phyloP scores from a whole-genome alignment of 179 eudicot species.

The Nepenthes alata region DNA sequence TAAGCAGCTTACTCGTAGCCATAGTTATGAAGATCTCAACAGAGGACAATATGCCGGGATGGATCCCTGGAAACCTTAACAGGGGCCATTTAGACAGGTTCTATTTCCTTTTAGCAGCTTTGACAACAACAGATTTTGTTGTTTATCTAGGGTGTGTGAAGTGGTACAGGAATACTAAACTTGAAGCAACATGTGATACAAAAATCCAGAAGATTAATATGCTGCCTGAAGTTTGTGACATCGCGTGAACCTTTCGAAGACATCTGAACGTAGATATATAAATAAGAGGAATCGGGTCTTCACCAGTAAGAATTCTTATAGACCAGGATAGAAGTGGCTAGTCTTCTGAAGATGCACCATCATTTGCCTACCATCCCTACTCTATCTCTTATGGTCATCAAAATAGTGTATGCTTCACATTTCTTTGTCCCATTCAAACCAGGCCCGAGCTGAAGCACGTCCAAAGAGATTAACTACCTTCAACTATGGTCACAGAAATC shows the following conservation, averaged over 20 bases:
- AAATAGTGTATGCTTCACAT: too few species aligned
- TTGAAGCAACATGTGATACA: conserved; percentile 25
- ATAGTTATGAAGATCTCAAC: conserved; percentile 67
- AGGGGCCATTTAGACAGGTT: conserved; percentile 72
- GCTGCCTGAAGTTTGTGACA: conserved; percentile 8
- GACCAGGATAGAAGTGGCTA: background rate
- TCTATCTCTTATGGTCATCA: too few species aligned
- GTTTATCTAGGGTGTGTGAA: conserved; percentile 51
- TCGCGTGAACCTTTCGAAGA: background rate
- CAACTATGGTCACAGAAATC: too few species aligned
- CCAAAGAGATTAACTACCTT: too few species aligned
- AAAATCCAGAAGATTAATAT: conserved; percentile 13
- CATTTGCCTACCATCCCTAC: background rate
- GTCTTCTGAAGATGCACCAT: background rate
- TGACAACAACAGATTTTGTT: conserved; percentile 43
- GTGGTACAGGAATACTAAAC: conserved; percentile 45
- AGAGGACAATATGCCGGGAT: conserved; percentile 52
- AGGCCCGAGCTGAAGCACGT: too few species aligned
- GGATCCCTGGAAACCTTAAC: conserved; percentile 70
- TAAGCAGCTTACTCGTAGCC: conserved; percentile 49
- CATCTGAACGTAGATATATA: background rate
- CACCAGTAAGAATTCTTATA: background rate
- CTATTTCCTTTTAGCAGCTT: conserved; percentile 54
- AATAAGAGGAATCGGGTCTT: background rate
- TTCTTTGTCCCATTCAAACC: too few species aligned